Conservation (phyloP, 495 filamentous ascomycete genomes). For the Pyrenula aspistea region DNA sequence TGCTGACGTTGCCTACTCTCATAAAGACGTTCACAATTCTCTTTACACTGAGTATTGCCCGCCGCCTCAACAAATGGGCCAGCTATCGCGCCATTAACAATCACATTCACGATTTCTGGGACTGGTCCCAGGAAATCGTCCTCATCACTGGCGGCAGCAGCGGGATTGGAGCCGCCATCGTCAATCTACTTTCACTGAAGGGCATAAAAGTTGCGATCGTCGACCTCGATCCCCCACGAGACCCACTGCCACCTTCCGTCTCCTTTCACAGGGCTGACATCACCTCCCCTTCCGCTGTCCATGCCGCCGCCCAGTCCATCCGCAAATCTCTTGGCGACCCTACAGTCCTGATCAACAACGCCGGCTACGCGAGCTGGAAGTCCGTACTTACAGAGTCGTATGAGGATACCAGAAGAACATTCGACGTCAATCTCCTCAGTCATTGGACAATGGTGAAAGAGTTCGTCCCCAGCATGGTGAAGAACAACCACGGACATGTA, state of each 20-base stretch:
- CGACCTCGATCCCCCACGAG: conserved; percentile 15
- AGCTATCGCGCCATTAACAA: no score
- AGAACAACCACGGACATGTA: conserved; percentile 47
- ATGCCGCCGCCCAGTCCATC: conserved; percentile 29
- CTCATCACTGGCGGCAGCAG: conserved; percentile 46
- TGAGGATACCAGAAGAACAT: conserved; percentile 33
- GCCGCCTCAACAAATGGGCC: no score
- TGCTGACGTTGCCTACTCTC: no score
- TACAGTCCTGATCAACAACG: conserved; percentile 50
- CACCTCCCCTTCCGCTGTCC: conserved; percentile 32
- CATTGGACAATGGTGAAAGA: conserved; percentile 46
- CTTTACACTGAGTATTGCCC: no score
- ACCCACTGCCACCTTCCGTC: conserved; percentile 19
- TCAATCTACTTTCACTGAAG: conserved; percentile 29
- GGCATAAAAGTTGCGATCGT: conserved; percentile 39
- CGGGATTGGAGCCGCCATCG: conserved; percentile 42
- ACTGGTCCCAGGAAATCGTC: conserved; percentile 39
- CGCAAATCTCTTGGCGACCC: conserved; percentile 33
- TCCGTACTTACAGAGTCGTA: conserved; percentile 35
- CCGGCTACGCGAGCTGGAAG: conserved; percentile 35
- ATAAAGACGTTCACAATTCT: no score
- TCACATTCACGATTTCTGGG: no score
- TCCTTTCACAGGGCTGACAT: conserved; percentile 40
- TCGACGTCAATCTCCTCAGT: conserved; percentile 47
- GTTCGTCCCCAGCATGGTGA: conserved; percentile 50